phyloP scores from a whole-genome alignment of 345 rosid species.

The Turnera subulata region DNA sequence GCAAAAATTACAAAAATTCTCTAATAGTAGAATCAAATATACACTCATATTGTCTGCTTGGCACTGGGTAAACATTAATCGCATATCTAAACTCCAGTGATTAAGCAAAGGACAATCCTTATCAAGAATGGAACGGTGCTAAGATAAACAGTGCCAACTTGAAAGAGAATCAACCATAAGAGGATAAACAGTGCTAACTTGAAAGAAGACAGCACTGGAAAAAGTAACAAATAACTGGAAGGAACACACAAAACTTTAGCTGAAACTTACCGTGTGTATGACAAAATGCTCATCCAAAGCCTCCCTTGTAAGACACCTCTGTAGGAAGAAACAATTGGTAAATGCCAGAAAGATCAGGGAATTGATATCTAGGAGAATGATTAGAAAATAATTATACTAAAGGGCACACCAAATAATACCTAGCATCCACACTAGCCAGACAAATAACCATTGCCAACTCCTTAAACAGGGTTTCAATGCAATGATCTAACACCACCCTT shows the following conservation, averaged over 20 bases:
- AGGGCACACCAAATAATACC: neutral
- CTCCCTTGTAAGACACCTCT: conserved; percentile 88
- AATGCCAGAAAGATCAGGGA: neutral
- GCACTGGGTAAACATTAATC: no score
- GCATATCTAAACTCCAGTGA: no score
- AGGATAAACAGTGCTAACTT: neutral
- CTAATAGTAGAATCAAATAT: no score
- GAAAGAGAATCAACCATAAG: no score
- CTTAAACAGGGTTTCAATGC: neutral
- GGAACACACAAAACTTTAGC: neutral
- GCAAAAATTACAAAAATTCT: no score
- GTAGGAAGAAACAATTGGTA: conserved; percentile 15
- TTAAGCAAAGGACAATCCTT: no score
- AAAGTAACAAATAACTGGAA: neutral
- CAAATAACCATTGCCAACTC: neutral
- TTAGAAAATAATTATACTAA: no score
- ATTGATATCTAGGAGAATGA: neutral
- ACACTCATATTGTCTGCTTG: no score
- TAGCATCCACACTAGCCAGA: neutral
- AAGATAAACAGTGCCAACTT: no score
- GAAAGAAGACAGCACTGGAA: neutral
- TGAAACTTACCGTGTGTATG: conserved; percentile 70
- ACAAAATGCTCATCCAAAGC: conserved; percentile 84
- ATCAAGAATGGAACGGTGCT: no score
- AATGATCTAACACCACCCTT: no score